phyloP scores from a whole-genome alignment of 768 basidiomycete genomes.

The Brasilioporus rufonigricans region DNA sequence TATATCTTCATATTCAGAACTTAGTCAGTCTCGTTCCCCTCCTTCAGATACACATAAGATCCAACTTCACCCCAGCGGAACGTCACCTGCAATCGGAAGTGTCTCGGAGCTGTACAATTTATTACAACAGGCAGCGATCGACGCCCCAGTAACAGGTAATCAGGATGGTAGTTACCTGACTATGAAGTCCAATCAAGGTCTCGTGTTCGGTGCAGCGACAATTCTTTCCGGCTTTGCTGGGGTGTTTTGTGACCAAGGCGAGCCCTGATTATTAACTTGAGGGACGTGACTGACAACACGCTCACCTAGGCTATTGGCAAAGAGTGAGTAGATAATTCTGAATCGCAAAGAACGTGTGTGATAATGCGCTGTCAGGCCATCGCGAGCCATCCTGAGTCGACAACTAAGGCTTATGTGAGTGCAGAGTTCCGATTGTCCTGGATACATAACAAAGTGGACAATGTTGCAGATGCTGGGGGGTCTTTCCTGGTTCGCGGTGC shows the following conservation, averaged over 20 bases:
- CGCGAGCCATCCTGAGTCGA: too few species aligned
- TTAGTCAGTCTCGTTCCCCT: slow-evolving; percentile 30
- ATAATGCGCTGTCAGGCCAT: too few species aligned
- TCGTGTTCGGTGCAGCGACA: slow-evolving; percentile 41
- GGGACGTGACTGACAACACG: neutral
- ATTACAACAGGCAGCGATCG: slow-evolving; percentile 42
- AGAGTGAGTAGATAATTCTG: too few species aligned
- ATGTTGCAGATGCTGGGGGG: slow-evolving; percentile 49
- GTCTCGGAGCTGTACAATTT: slow-evolving; percentile 45
- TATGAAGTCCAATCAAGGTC: slow-evolving; percentile 49
- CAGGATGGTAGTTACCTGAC: slow-evolving; percentile 52
- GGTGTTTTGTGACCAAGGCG: slow-evolving; percentile 51
- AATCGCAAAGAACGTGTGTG: too few species aligned
- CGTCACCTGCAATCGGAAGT: slow-evolving; percentile 38
- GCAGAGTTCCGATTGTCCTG: neutral
- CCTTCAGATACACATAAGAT: neutral
- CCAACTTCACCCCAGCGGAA: slow-evolving; percentile 27
- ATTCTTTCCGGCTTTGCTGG: slow-evolving; percentile 44
- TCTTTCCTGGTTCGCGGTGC: too few species aligned
- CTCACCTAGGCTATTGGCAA: slow-evolving; percentile 50
- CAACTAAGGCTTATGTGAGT: slow-evolving; percentile 46
- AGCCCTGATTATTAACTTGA: neutral
- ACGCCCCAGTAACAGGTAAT: slow-evolving; percentile 50
- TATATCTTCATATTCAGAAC: slow-evolving; percentile 34
- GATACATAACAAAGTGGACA: neutral